Conservation (phyloP, 164 flowering plant species). For the Aristolochia fimbriata region DNA sequence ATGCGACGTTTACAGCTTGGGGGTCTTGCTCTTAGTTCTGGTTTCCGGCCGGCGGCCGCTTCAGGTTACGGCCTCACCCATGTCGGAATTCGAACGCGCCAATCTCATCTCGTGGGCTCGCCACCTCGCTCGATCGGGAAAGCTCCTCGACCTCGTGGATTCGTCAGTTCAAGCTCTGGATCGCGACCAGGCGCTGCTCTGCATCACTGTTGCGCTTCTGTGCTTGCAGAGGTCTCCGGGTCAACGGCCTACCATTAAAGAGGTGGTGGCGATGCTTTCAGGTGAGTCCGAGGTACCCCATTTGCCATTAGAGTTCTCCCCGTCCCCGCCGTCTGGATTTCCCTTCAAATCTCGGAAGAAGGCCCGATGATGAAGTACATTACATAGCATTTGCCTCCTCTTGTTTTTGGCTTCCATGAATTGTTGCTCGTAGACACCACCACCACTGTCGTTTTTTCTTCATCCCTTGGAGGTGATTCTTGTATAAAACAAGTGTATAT, state of each 20-base stretch:
- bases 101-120: conserved; percentile 89
- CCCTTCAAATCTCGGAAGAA: conserved; percentile 58
- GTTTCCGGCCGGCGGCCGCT: conserved; percentile 88
- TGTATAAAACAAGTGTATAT: background rate
- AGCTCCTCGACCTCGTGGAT: conserved; percentile 80
- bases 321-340: conserved; percentile 70
- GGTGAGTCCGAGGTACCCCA: conserved; percentile 70
- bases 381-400: background rate
- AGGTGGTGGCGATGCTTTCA: conserved; percentile 67
- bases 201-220: conserved; percentile 76
- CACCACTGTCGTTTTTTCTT: background rate
- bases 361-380: conserved; percentile 35
- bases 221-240: conserved; percentile 77
- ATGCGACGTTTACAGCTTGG: conserved; percentile 88
- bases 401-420: background rate
- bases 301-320: conserved; percentile 80
- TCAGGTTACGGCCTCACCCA: conserved; percentile 84
- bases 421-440: background rate
- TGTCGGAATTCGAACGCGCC: conserved; percentile 88
- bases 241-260: conserved; percentile 62
- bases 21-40: conserved; percentile 73
- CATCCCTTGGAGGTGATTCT: background rate
- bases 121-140: conserved; percentile 67
- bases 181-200: conserved; percentile 56
- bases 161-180: conserved; percentile 46